Base-by-base conservation (phyloP, 371 early-diverging fungal species). In the Lichtheimia ramosa region DNA sequence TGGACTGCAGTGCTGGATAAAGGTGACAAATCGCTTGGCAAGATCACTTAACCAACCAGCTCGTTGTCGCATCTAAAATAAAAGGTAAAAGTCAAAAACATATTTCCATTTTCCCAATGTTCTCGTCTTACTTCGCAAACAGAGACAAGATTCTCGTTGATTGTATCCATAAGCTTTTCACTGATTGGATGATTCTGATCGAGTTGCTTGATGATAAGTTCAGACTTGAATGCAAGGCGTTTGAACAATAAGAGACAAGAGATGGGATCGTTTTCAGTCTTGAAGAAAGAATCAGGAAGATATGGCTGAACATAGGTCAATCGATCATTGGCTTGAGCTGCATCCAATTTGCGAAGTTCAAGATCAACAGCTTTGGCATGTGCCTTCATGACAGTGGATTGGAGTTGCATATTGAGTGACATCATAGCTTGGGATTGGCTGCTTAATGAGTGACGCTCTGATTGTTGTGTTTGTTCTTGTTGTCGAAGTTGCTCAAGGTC, bases 301-400 rank as follows among this genome's bases (percentile, higher is more conserved):
- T 92, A 96, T 1, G 89, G 86, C 80, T 92, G 77, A 18, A 89
- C 71, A 56, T 86, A 71, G n/a, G 70, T 79, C 39, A 96, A 66
- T 54, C 93, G 86, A 62, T 91, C 89, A 10, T 77, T 79, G 0
- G 94, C 94, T 67, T 96, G 95, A 12, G 74, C 69, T 5, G 89
- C 92, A 25, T 96, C 96, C 51, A 96, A 65, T 58, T 91, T 89
- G 8, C 93, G 86, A 41, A 96, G 71, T 54, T 96, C 96, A 43
- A 96, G 77, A 63, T 96, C 97, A 42, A 96, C 87, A 4, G 91
- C 81, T 73, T 92, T 92, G 10, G 93, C 92, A 61, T 92, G 89
- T 2, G 93, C 88, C 70, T 94, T 95, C 77, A 89, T 84, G 5
- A 86, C 90, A 2, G 90, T 87, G 10, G 85, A 81, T 64, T 92